Conservation (phyloP, 192 early-diverging fungal species). For the Backusella liffmaniae region DNA sequence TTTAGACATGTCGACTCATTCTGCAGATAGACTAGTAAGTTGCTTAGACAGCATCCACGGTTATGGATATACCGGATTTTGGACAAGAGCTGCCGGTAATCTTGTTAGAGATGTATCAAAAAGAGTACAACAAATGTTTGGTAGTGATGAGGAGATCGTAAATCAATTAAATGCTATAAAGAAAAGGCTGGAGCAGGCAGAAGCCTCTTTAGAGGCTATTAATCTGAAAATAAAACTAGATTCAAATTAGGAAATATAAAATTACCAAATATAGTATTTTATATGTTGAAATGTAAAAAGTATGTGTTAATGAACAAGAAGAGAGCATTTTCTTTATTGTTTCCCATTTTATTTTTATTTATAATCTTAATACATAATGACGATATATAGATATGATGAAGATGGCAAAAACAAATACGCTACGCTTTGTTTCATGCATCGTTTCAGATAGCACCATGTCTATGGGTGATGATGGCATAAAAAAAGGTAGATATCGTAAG, state of each 20-base stretch:
- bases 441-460: not conserved
- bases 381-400: not conserved
- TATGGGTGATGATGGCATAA: not conserved
- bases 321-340: not conserved
- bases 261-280: not conserved
- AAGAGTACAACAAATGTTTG: slow-evolving; percentile 28
- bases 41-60: not conserved
- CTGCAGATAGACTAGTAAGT: slow-evolving; percentile 20
- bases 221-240: slow-evolving; percentile 3
- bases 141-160: slow-evolving; percentile 29
- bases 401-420: not conserved
- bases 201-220: not conserved
- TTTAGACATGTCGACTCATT: slow-evolving; percentile 30
- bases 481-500: not conserved
- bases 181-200: not conserved
- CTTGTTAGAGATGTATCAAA: slow-evolving; percentile 25
- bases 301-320: not conserved
- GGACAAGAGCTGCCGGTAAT: slow-evolving; percentile 4
- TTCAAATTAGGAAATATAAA: not conserved
- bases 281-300: not conserved
- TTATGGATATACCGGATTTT: not conserved
- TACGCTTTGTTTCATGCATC: not conserved
- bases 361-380: not conserved
- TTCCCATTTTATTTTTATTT: not conserved
- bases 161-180: slow-evolving; percentile 1